phyloP scores from a whole-genome alignment of 441 rosid genomes.

The Arabidopsis hybrid region DNA sequence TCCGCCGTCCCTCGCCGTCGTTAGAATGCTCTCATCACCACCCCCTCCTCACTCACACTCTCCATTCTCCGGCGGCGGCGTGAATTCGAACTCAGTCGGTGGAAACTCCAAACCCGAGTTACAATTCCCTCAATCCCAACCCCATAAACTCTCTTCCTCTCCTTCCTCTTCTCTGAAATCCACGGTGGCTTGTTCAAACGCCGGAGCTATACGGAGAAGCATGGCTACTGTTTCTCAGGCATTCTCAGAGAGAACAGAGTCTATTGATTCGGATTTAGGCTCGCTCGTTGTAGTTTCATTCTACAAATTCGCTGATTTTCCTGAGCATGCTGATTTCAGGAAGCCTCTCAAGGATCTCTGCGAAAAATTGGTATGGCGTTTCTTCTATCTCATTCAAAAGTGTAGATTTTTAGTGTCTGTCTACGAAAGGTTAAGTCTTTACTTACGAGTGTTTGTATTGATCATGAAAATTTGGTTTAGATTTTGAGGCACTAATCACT shows the following conservation, averaged over 20 bases:
- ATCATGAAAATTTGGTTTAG: not conserved
- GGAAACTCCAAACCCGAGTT: conserved; percentile 34
- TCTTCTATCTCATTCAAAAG: conserved; percentile 29
- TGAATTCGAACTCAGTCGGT: conserved; percentile 21
- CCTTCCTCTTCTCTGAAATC: conserved; percentile 35
- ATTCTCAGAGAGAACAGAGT: conserved; percentile 44
- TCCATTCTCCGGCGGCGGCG: conserved; percentile 32
- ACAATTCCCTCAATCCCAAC: conserved; percentile 37
- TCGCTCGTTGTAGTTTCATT: conserved; percentile 81
- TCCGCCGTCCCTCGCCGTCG: conserved; percentile 52
- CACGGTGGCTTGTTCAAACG: conserved; percentile 25
- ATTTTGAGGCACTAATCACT: not conserved
- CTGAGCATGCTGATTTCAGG: conserved; percentile 75
- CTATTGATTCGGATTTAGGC: conserved; percentile 21
- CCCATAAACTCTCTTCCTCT: conserved; percentile 34
- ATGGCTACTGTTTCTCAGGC: conserved; percentile 51
- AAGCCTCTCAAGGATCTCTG: conserved; percentile 83
- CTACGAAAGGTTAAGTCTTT: conserved; percentile 20
- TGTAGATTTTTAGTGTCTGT: conserved; percentile 6
- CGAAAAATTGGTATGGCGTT: conserved; percentile 64
- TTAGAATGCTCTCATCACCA: conserved; percentile 58
- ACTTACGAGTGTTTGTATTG: not conserved
- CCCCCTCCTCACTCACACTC: conserved; percentile 40
- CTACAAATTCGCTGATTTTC: conserved; percentile 87
- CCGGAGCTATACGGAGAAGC: conserved; percentile 37